Conservation (phyloP, 805 yeast species). For the Maudiozyma bulderi region DNA sequence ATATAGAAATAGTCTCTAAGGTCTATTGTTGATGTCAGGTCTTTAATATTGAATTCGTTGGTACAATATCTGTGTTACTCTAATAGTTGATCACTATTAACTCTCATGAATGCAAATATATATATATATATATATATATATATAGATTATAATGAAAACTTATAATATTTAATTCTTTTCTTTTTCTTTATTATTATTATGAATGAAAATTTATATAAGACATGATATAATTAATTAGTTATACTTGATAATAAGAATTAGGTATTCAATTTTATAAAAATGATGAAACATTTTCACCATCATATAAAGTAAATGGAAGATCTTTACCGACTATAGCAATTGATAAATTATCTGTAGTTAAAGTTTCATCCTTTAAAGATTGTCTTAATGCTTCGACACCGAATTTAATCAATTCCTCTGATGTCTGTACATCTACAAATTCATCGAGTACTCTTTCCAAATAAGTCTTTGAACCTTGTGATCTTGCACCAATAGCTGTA, state of each 20-base stretch:
- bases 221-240: neutral
- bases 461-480: conserved; percentile 96
- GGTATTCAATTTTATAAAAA: conserved; percentile 18
- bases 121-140: too few relatives aligned
- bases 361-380: conserved; percentile 89
- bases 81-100: too few relatives aligned
- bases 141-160: too few relatives aligned
- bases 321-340: conserved; percentile 89
- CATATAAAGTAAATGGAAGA: conserved; percentile 63
- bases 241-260: neutral
- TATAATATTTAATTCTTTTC: too few relatives aligned
- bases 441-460: conserved; percentile 75
- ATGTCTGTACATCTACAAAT: conserved; percentile 43
- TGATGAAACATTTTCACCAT: conserved; percentile 65
- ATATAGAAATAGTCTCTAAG: too few relatives aligned
- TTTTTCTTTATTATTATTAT: too few relatives aligned
- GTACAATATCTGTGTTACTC: too few relatives aligned
- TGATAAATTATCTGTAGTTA: conserved; percentile 74
- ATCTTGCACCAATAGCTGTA: conserved; percentile 95
- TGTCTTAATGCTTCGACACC: conserved; percentile 90
- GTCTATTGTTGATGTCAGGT: too few relatives aligned
- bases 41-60: too few relatives aligned
- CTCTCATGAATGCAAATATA: too few relatives aligned
- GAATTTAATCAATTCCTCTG: conserved; percentile 70
- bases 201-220: too few relatives aligned